Percentiles rank a stretch among this genome's conserved stretches.
phyloP scores from a whole-genome alignment of 129 eudicot species.

The Tagetes erecta region DNA sequence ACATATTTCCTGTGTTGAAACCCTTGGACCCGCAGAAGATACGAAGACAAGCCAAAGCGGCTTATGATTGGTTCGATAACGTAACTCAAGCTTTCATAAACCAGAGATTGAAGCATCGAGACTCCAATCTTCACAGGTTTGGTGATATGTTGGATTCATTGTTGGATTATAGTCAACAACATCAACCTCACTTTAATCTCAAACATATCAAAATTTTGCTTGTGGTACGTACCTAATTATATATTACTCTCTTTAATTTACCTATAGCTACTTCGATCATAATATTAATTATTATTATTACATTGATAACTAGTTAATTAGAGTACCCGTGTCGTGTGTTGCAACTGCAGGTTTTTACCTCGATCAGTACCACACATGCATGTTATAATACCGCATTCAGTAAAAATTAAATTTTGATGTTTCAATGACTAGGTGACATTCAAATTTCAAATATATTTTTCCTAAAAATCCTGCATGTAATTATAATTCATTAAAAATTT shows the following conservation, averaged over 20 bases:
- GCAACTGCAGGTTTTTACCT: too few relatives aligned
- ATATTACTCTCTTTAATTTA: background rate
- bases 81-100: background rate
- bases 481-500: too few relatives aligned
- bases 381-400: too few relatives aligned
- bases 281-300: too few relatives aligned
- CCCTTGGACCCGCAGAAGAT: slow-evolving; percentile 3
- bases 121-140: background rate
- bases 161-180: background rate
- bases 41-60: background rate
- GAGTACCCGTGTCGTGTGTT: too few relatives aligned
- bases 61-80: slow-evolving; percentile 9
- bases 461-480: too few relatives aligned
- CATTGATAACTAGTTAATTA: too few relatives aligned
- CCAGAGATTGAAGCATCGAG: background rate
- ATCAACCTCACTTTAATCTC: background rate
- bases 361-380: too few relatives aligned
- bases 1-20: slow-evolving; percentile 4
- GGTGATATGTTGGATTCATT: slow-evolving; percentile 7
- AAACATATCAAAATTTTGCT: slow-evolving; percentile 4
- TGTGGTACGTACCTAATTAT: background rate
- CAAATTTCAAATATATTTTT: too few relatives aligned
- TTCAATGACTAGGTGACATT: too few relatives aligned
- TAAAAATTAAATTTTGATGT: too few relatives aligned
- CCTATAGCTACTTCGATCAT: too few relatives aligned